These are phyloP conservation scores for Geotrichum macrosporum DNA, from an alignment of 1,139 yeast species.

Conservation along the genomic window DNA sequence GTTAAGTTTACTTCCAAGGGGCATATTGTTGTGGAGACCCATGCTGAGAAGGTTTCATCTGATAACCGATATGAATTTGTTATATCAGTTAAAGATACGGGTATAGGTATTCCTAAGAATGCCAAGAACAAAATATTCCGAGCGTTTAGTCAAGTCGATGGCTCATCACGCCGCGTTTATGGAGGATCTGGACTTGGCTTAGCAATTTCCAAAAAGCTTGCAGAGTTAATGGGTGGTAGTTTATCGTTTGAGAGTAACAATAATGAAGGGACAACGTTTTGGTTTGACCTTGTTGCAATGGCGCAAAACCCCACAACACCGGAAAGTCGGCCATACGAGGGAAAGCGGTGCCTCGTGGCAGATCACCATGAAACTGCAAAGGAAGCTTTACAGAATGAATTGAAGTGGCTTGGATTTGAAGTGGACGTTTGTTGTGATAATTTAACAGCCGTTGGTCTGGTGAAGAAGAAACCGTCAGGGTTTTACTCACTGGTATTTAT, in stretches of 20 bases:
- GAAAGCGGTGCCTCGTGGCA: slow-evolving; percentile 39
- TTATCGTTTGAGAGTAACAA: slow-evolving; percentile 50
- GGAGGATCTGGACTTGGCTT: slow-evolving; percentile 62
- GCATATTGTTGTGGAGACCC: slow-evolving; percentile 44
- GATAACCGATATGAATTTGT: slow-evolving; percentile 44
- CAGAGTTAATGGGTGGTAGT: slow-evolving; percentile 57
- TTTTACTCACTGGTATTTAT: slow-evolving; percentile 30
- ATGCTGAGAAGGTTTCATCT: slow-evolving; percentile 37
- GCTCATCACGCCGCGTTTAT: slow-evolving; percentile 51
- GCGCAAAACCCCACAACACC: slow-evolving; percentile 29
- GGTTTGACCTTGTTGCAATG: slow-evolving; percentile 41
- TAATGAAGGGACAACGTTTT: slow-evolving; percentile 52
- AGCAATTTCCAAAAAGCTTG: slow-evolving; percentile 55
- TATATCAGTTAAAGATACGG: slow-evolving; percentile 51
- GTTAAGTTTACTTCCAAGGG: slow-evolving; percentile 53
- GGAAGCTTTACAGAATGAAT: slow-evolving; percentile 38
- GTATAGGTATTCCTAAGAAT: slow-evolving; percentile 56
- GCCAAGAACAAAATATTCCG: slow-evolving; percentile 51
- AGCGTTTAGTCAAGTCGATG: slow-evolving; percentile 60
- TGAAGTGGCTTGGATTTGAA: slow-evolving; percentile 39
- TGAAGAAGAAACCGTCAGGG: slow-evolving; percentile 1
- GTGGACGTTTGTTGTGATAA: slow-evolving; percentile 32
- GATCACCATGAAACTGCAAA: slow-evolving; percentile 40
- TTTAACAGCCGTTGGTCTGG: slow-evolving; percentile 4
- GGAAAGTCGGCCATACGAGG: slow-evolving; percentile 29